phyloP scores from a whole-genome alignment of 2,329 filamentous ascomycete genomes.

The Monilinia vaccinii-corymbosi region DNA sequence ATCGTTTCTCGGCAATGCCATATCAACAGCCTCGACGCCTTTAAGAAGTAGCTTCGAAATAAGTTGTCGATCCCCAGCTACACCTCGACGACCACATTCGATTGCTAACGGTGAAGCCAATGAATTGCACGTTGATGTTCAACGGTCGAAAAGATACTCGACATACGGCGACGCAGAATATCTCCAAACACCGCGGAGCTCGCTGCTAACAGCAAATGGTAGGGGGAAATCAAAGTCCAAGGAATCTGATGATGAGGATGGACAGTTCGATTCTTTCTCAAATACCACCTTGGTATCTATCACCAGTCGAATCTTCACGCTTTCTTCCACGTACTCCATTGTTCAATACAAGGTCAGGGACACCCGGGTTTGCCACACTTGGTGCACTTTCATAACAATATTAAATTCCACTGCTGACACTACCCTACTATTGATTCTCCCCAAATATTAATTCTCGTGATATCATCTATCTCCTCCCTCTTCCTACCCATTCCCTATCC shows the following conservation, averaged over 20 bases:
- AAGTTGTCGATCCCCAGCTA: not conserved
- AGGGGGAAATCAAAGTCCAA: not conserved
- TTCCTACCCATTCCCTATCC: too few species aligned
- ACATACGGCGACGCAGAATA: not conserved
- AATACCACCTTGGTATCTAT: not conserved
- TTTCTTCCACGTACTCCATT: not conserved
- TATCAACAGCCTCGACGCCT: not conserved
- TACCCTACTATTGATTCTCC: too few species aligned
- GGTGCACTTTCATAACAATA: constrained; percentile 32
- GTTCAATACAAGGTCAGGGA: not conserved
- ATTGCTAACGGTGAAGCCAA: not conserved
- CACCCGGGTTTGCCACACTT: constrained; percentile 23
- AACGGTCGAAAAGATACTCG: too few species aligned
- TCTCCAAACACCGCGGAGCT: not conserved
- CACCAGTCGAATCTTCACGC: not conserved
- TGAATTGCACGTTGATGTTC: not conserved
- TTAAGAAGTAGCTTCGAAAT: not conserved
- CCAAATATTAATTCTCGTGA: too few species aligned
- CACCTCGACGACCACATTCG: not conserved
- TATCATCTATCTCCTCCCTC: too few species aligned
- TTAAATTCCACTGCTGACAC: too few species aligned
- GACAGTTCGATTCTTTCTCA: not conserved
- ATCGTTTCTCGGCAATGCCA: not conserved
- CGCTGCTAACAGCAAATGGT: not conserved
- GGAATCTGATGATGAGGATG: not conserved